A percentile compares a stretch with the other conserved stretches of the same genome.
phyloP scores from a whole-genome alignment of 2,329 filamentous ascomycete genomes.

The Amesomyces nigricolor region DNA sequence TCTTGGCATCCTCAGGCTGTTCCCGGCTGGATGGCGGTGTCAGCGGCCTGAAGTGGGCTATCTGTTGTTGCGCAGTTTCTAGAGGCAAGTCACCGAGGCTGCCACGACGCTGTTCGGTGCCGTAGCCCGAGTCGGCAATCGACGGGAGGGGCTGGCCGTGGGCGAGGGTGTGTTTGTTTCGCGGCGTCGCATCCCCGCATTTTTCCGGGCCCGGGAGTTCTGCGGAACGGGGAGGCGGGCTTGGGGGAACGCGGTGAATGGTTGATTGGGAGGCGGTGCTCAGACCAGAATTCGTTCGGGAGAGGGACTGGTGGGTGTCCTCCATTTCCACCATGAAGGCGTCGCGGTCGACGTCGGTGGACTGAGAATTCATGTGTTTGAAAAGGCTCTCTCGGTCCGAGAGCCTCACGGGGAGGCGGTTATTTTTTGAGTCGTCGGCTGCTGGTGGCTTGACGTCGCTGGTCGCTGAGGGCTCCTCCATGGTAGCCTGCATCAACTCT shows the following conservation, averaged over 20 bases:
- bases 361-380: constrained; percentile 28
- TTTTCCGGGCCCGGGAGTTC: background rate
- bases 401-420: background rate
- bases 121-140: constrained; percentile 26
- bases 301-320: constrained; percentile 20
- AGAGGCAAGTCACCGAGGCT: constrained; percentile 19
- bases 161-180: background rate
- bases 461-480: background rate
- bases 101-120: constrained; percentile 19
- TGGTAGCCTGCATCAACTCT: constrained; percentile 6
- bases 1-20: background rate
- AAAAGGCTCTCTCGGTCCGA: constrained; percentile 26
- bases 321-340: constrained; percentile 27
- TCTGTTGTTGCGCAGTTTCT: background rate
- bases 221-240: constrained; percentile 16
- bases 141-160: constrained; percentile 11
- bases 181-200: background rate
- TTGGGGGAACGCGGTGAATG: constrained; percentile 28
- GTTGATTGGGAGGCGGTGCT: constrained; percentile 24
- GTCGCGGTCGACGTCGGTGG: constrained; percentile 24
- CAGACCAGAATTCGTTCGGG: constrained; percentile 23
- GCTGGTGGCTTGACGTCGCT: background rate
- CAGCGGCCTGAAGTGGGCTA: background rate
- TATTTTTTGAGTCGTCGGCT: background rate
- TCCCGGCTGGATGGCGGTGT: constrained; percentile 3